Base-by-base conservation (phyloP, 208 protist species). In the Acanthamoeba castellanii region DNA sequence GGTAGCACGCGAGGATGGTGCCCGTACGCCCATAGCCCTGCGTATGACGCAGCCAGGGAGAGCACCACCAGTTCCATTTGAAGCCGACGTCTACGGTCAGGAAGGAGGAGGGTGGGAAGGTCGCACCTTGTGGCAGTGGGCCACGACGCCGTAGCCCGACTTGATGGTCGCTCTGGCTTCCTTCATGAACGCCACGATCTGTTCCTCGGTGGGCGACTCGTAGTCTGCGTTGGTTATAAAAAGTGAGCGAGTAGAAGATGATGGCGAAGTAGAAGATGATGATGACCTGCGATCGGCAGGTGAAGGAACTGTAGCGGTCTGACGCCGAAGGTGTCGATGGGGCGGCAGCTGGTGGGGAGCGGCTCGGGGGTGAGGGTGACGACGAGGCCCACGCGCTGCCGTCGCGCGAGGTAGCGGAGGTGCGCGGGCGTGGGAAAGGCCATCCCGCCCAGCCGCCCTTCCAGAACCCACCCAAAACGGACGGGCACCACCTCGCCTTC, bases 1-100 rank as follows among this genome's bases (percentile, higher is more conserved):
- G 37, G 74, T 84, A 84, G 74, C 74, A 84, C 30, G 74, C 74
- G 22, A 84, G n/a, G 22, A 84, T 55, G 74, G 74, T 84, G 22
- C 74, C 74, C 34, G 74, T 84, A 22, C 74, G 74, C 22, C 74
- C 74, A 50, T 50, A 50, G 25, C 74, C 74, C 61, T 68, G 61
- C 5, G 25, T n/a, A n/a, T n/a, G n/a, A n/a, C n/a, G n/a, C n/a
- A n/a, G n/a, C n/a, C n/a, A n/a, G n/a, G n/a, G n/a, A n/a, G n/a
- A n/a, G n/a, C n/a, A 27, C 37, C 37, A 42, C 3, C 37, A 42
- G 0, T 42, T 3, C 37, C 37, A 42, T 3, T 42, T 42, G 37
- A 2, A 42, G 37, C 37, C 37, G 37, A 42, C 37, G 37, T 3
- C 37, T 3, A 42, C 37, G 2, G 37, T 42, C 27, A 68, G 16